phyloP scores from a whole-genome alignment of 352 stramenopile genomes.

The Elongisporangium prolatum region DNA sequence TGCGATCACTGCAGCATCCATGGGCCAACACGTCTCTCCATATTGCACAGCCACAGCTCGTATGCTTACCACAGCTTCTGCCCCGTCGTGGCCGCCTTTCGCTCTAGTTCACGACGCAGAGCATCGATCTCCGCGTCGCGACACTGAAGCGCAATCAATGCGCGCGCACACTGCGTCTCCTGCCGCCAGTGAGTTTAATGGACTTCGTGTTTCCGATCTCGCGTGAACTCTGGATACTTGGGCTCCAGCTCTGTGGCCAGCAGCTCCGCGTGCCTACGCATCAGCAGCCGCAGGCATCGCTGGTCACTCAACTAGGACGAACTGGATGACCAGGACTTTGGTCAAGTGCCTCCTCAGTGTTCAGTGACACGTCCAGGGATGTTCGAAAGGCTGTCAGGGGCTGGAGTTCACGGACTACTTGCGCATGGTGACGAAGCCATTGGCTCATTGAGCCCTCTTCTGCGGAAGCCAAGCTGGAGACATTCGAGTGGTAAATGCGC shows the following conservation, averaged over 20 bases:
- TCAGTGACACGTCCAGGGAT: too few species aligned
- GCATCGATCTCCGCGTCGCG: conserved; percentile 20
- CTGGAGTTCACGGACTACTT: too few species aligned
- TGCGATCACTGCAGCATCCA: conserved; percentile 1
- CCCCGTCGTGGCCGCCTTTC: not conserved
- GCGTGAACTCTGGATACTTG: conserved; percentile 11
- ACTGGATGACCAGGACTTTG: too few species aligned
- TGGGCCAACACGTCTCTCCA: not conserved
- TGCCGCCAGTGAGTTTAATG: conserved; percentile 4
- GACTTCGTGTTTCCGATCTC: conserved; percentile 10
- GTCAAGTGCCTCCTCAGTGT: too few species aligned
- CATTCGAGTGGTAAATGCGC: too few species aligned
- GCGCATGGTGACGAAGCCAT: too few species aligned
- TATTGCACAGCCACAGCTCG: not conserved
- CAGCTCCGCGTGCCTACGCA: conserved; percentile 3
- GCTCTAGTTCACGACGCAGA: conserved; percentile 5
- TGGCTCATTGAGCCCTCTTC: too few species aligned
- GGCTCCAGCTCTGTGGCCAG: conserved; percentile 9
- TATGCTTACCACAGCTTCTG: not conserved
- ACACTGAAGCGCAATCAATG: conserved; percentile 19
- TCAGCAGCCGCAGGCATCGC: not conserved
- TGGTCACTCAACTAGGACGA: too few species aligned
- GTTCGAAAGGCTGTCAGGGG: too few species aligned
- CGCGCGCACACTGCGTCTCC: conserved; percentile 17
- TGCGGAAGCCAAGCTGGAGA: too few species aligned